A percentile compares a stretch with the other conserved stretches of the same genome.
phyloP scores from a whole-genome alignment of 306 rosid genomes.

The Acacia acuminata region DNA sequence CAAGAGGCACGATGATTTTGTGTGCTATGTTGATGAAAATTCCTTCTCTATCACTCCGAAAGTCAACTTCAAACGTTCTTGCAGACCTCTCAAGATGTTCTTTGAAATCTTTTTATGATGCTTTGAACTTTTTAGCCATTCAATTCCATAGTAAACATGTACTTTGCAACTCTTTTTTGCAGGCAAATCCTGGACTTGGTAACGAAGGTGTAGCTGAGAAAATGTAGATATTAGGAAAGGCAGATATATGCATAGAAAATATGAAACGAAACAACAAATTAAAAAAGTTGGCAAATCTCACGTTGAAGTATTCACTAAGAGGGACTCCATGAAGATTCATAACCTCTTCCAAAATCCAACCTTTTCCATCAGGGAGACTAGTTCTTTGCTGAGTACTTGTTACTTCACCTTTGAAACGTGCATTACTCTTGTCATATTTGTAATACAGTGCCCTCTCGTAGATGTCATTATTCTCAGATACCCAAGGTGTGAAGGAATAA shows the following conservation, averaged over 20 bases:
- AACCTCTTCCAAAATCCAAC: conserved; percentile 88
- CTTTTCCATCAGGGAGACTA: conserved; percentile 51
- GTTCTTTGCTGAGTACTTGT: conserved; percentile 78
- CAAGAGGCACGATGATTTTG: conserved; percentile 26
- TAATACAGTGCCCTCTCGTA: conserved; percentile 77
- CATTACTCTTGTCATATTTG: conserved; percentile 68
- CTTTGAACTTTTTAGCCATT: conserved; percentile 87
- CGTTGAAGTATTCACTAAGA: conserved; percentile 84
- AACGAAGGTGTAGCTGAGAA: conserved; percentile 80
- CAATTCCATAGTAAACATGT: conserved; percentile 71
- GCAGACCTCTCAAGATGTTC: conserved; percentile 67
- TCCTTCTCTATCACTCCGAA: conserved; percentile 73
- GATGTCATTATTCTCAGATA: conserved; percentile 65
- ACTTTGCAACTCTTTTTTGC: conserved; percentile 60
- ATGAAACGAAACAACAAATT: neutral
- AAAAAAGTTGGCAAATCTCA: conserved; percentile 39
- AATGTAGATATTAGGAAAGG: conserved; percentile 24
- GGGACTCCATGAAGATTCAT: conserved; percentile 88
- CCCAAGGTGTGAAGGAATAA: conserved; percentile 91
- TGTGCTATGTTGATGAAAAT: conserved; percentile 40
- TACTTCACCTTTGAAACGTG: conserved; percentile 77
- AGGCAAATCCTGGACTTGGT: conserved; percentile 73
- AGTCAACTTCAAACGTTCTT: conserved; percentile 51
- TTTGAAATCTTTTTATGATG: conserved; percentile 76
- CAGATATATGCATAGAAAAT: conserved; percentile 14